Conservation (phyloP, 2,329 filamentous ascomycete species). For the Colletotrichum navitas region DNA sequence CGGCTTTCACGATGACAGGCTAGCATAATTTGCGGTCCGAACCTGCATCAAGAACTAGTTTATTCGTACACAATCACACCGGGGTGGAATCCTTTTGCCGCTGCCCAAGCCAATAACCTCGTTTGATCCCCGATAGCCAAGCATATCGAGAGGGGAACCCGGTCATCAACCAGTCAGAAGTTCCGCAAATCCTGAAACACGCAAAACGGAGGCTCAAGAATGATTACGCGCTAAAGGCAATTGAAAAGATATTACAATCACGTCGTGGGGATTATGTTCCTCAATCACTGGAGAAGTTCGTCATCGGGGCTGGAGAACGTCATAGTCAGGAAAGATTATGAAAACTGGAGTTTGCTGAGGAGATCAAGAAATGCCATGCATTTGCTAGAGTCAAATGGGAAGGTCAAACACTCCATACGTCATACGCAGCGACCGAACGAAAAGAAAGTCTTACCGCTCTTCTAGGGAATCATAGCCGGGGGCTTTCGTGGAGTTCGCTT, state of each 20-base stretch:
- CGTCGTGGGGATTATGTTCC: background rate
- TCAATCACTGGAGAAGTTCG: too few relatives aligned
- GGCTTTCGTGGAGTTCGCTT: background rate
- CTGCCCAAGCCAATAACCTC: background rate
- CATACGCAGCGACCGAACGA: constrained; percentile 6
- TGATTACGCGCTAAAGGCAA: too few relatives aligned
- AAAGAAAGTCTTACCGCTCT: background rate
- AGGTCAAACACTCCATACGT: constrained; percentile 25
- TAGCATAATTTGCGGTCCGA: background rate
- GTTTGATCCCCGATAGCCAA: background rate
- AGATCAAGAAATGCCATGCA: constrained; percentile 28
- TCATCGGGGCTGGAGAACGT: background rate
- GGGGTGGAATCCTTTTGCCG: background rate
- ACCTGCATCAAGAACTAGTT: background rate
- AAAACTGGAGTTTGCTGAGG: background rate
- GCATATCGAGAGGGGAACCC: background rate
- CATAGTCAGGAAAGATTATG: constrained; percentile 21
- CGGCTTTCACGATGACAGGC: background rate
- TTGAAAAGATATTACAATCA: too few relatives aligned
- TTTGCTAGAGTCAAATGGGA: constrained; percentile 32
- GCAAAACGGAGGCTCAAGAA: too few relatives aligned
- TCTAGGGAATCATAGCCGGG: background rate
- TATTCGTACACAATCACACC: background rate
- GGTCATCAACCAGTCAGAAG: background rate
- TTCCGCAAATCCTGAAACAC: background rate